These are phyloP conservation scores for Chaetomidium leptoderma DNA, from an alignment of 495 filamentous ascomycete species.

Conservation along the genomic window DNA sequence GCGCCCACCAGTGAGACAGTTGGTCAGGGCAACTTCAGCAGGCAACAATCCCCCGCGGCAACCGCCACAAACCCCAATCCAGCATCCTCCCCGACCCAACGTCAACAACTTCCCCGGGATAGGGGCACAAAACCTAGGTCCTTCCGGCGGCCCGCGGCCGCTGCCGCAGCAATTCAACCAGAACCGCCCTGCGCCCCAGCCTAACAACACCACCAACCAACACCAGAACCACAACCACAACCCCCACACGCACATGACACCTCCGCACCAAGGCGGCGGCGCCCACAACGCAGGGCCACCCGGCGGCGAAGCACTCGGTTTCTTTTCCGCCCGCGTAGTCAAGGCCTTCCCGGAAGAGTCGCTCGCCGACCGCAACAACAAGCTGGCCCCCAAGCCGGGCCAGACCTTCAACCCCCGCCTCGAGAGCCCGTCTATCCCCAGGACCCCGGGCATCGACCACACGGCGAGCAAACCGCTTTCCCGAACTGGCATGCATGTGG, in stretches of 20 bases:
- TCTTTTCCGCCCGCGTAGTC: constrained; percentile 74
- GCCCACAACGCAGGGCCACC: constrained; percentile 21
- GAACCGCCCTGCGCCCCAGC: constrained; percentile 25
- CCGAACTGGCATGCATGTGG: constrained; percentile 42
- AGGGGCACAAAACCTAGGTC: constrained; percentile 18
- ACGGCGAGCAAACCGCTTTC: constrained; percentile 63
- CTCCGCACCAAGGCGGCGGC: constrained; percentile 31
- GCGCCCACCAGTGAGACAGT: constrained; percentile 36
- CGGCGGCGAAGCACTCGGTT: constrained; percentile 36
- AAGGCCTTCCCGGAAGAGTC: constrained; percentile 35
- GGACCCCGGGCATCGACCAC: constrained; percentile 86
- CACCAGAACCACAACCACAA: constrained; percentile 26
- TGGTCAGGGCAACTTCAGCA: constrained; percentile 24
- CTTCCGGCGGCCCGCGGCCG: neutral
- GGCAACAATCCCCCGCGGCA: constrained; percentile 28
- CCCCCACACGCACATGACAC: constrained; percentile 33
- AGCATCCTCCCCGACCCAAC: constrained; percentile 18
- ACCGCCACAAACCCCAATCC: constrained; percentile 39
- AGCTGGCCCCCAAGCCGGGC: constrained; percentile 41
- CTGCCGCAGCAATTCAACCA: constrained; percentile 30
- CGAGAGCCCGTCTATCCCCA: constrained; percentile 82
- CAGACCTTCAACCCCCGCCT: constrained; percentile 73
- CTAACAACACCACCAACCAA: constrained; percentile 31
- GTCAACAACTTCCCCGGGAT: constrained; percentile 19
- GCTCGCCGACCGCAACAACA: too few species aligned